Evolutionary conservation across 768 basidiomycete species (phyloP).

Genomic region (Suillus tomentosus): DNA sequence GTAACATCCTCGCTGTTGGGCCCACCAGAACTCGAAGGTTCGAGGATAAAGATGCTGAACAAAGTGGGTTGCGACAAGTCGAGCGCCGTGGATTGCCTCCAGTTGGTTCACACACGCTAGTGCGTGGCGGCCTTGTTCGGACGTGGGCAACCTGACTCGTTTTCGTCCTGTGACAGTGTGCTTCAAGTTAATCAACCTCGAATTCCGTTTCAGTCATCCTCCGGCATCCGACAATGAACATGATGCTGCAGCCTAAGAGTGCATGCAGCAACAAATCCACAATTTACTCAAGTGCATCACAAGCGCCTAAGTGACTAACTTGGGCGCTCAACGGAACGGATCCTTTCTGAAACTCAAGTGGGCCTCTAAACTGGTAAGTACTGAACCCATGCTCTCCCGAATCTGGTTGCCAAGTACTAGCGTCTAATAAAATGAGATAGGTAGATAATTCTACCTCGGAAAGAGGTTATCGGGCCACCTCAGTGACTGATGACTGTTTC

Average conservation of each 20-base stretch:
- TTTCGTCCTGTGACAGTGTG: too few relatives aligned
- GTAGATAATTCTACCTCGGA: neutral
- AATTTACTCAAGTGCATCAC: neutral
- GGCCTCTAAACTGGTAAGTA: neutral
- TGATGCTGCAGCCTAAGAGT: neutral
- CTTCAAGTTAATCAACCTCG: neutral
- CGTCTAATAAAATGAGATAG: neutral
- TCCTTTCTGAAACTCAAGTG: neutral
- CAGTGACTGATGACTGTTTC: neutral
- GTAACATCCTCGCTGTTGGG: slow-evolving; percentile 22
- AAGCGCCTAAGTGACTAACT: neutral
- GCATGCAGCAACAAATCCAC: neutral
- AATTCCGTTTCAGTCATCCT: neutral
- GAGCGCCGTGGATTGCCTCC: slow-evolving; percentile 18
- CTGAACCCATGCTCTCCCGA: neutral
- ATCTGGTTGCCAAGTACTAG: neutral
- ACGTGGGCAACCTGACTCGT: neutral
- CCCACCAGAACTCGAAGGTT: neutral
- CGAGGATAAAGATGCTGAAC: neutral
- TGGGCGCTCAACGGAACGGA: neutral
- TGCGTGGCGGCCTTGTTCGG: neutral
- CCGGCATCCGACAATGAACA: slow-evolving; percentile 2
- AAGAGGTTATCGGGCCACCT: neutral
- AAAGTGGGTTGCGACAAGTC: slow-evolving; percentile 5
- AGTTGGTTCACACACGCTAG: slow-evolving; percentile 21